Conservation (phyloP, 768 basidiomycete species). For the Tricholoma sp. region DNA sequence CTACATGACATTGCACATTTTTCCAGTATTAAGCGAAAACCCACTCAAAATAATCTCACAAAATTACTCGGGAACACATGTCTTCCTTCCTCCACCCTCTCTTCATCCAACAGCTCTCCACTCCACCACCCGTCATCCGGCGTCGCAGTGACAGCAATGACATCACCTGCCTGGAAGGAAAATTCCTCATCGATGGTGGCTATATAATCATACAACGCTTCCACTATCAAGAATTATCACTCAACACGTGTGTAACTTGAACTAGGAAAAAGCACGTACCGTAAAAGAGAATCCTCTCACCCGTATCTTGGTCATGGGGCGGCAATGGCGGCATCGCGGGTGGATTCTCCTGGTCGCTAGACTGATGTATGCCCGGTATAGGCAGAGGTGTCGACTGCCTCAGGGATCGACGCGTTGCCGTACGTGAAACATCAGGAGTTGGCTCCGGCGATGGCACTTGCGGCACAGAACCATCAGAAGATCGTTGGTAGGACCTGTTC, state of each 20-base stretch:
- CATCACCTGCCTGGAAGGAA: constrained; percentile 93
- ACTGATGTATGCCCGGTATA: constrained; percentile 3
- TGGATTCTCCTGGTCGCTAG: constrained; percentile 7
- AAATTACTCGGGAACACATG: constrained; percentile 88
- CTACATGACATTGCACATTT: not conserved
- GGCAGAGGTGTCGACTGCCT: constrained; percentile 13
- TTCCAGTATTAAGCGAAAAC: not conserved
- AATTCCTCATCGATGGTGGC: constrained; percentile 91
- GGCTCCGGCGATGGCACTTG: constrained; percentile 3
- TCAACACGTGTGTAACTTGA: not conserved
- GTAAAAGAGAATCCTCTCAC: constrained; percentile 67
- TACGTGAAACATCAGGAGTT: not conserved
- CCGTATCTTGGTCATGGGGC: constrained; percentile 15
- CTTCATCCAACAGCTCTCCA: constrained; percentile 76
- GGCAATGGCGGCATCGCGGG: constrained; percentile 21
- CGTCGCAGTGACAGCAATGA: constrained; percentile 91
- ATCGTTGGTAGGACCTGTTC: not conserved
- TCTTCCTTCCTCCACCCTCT: constrained; percentile 60
- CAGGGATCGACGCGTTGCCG: not conserved
- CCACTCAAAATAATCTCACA: constrained; percentile 62
- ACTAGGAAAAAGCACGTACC: constrained; percentile 43
- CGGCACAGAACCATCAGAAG: constrained; percentile 7
- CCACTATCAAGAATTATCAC: constrained; percentile 45
- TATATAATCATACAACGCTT: constrained; percentile 83
- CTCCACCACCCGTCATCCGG: constrained; percentile 99